phyloP scores from a whole-genome alignment of 2,329 filamentous ascomycete species.

The Fusarium sp. region DNA sequence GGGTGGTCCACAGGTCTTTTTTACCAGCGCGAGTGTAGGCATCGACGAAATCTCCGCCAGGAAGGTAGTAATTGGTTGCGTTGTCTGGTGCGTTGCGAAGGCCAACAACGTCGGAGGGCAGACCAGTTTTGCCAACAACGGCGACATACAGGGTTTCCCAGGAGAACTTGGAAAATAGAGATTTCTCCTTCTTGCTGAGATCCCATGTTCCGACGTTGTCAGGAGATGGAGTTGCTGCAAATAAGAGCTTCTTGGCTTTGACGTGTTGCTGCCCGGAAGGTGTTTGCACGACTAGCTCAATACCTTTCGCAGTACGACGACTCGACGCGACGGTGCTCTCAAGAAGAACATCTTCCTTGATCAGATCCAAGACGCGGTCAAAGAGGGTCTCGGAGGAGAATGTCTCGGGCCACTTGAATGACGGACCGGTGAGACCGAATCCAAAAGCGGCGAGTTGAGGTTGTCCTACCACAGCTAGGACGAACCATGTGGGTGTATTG shows the following conservation, averaged over 20 bases:
- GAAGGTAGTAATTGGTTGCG: constrained; percentile 13
- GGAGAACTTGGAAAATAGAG: constrained; percentile 46
- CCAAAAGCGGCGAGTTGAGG: constrained; percentile 26
- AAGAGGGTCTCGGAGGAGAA: constrained; percentile 25
- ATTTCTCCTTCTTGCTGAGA: constrained; percentile 41
- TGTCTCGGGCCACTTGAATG: constrained; percentile 26
- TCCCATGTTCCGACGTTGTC: constrained; percentile 46
- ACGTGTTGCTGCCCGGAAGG: constrained; percentile 21
- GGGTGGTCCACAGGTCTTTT: constrained; percentile 17
- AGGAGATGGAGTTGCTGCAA: constrained; percentile 47
- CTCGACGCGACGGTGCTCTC: constrained; percentile 25
- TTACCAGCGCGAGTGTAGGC: not conserved
- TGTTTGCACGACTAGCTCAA: constrained; percentile 26
- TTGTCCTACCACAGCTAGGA: constrained; percentile 29
- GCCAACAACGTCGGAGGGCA: constrained; percentile 8
- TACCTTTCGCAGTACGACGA: not conserved
- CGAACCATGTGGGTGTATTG: constrained; percentile 21
- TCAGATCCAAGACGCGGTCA: constrained; percentile 15
- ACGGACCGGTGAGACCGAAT: constrained; percentile 8
- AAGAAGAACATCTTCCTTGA: constrained; percentile 24
- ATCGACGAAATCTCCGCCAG: constrained; percentile 16
- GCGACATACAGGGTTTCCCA: constrained; percentile 42
- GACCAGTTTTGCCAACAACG: constrained; percentile 38
- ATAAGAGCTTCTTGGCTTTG: constrained; percentile 47
- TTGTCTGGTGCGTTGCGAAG: constrained; percentile 31